Conservation (phyloP, 2,329 filamentous ascomycete genomes). For the Phialophora tarda region DNA sequence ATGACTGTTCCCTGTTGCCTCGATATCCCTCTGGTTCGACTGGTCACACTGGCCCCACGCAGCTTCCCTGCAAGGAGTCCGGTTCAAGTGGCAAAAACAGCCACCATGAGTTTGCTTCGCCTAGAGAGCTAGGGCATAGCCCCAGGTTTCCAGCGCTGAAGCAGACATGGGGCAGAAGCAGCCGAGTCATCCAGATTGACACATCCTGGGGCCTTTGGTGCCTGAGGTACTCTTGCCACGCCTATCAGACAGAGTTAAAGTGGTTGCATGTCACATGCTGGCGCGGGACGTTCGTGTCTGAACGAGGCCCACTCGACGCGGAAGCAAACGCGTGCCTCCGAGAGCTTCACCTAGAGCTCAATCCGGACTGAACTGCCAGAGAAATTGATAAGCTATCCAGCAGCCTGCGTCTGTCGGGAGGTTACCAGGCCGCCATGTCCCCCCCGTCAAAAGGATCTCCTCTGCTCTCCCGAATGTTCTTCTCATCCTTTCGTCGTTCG, state of each 20-base stretch:
- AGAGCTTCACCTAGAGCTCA: conserved; percentile 22
- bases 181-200: conserved; percentile 19
- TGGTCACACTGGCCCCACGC: background rate
- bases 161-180: conserved; percentile 19
- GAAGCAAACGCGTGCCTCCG: conserved; percentile 17
- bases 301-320: conserved; percentile 21
- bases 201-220: conserved; percentile 18
- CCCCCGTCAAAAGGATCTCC: conserved; percentile 24
- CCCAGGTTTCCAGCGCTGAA: conserved; percentile 25
- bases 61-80: conserved; percentile 5
- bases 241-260: conserved; percentile 17
- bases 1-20: conserved; percentile 14
- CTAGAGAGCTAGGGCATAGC: conserved; percentile 15
- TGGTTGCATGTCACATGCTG: conserved; percentile 35
- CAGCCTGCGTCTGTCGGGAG: conserved; percentile 9
- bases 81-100: conserved; percentile 25
- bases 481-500: conserved; percentile 14
- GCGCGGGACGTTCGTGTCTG: conserved; percentile 14
- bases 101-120: conserved; percentile 25
- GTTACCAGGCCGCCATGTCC: conserved; percentile 19
- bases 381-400: conserved; percentile 14
- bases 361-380: conserved; percentile 17
- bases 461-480: conserved; percentile 17
- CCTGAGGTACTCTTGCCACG: background rate
- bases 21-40: background rate